Conservation (phyloP, 495 filamentous ascomycete species). For the Neurospora sp. region DNA sequence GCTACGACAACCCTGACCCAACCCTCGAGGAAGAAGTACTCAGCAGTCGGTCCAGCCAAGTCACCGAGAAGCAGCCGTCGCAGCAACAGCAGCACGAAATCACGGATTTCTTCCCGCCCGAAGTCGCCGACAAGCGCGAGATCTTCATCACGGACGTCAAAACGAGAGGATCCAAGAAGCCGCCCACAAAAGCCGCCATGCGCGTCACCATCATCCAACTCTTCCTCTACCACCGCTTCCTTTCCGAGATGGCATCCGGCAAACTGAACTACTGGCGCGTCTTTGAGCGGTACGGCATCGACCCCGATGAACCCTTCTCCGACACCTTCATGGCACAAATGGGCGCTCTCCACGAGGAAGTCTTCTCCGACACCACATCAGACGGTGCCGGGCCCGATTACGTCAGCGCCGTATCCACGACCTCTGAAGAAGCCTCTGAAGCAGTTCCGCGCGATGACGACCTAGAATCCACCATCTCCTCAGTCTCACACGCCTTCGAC, state of each 20-base stretch:
- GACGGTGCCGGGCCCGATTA: neutral
- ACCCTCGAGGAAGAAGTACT: conserved; percentile 49
- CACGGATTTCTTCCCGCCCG: conserved; percentile 11
- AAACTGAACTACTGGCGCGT: conserved; percentile 57
- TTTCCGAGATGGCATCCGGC: conserved; percentile 61
- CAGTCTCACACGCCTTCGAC: neutral
- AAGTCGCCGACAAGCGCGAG: conserved; percentile 13
- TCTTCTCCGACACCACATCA: conserved; percentile 32
- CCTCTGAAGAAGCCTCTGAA: conserved; percentile 18
- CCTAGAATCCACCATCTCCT: neutral
- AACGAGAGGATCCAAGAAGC: conserved; percentile 52
- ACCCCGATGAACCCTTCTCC: conserved; percentile 55
- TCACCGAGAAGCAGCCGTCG: conserved; percentile 4
- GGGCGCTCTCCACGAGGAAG: conserved; percentile 52
- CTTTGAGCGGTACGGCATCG: conserved; percentile 58
- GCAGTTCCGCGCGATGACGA: neutral
- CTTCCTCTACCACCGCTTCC: conserved; percentile 82
- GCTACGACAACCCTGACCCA: conserved; percentile 63
- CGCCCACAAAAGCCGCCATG: conserved; percentile 59
- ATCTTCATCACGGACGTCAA: conserved; percentile 86
- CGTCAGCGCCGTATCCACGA: conserved; percentile 25
- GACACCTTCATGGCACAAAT: conserved; percentile 76
- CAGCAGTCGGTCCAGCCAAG: conserved; percentile 18
- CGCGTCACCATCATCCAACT: conserved; percentile 76
- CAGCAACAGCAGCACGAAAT: conserved; percentile 19